Conservation (phyloP, 768 basidiomycete genomes). For the Russula olivacea region DNA sequence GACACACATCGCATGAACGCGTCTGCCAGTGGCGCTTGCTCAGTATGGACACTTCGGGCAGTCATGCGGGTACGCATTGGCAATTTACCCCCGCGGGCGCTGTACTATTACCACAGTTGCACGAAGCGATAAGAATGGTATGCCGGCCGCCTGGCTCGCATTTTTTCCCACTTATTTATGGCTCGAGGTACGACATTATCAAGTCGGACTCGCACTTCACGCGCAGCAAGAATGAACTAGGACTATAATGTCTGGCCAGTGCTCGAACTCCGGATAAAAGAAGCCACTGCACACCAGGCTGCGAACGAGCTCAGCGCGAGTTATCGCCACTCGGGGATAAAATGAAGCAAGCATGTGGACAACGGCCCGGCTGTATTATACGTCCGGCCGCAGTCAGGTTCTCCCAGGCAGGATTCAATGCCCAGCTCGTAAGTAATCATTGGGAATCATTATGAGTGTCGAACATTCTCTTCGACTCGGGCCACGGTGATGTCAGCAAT, state of each 20-base stretch:
- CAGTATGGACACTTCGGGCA: neutral
- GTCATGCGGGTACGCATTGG: conserved; percentile 8
- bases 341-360: neutral
- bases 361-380: neutral
- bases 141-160: neutral
- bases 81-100: conserved; percentile 4
- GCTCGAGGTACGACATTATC: neutral
- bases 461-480: neutral
- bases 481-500: neutral
- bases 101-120: neutral
- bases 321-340: neutral
- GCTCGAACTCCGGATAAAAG: neutral
- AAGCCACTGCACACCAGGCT: neutral
- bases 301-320: neutral
- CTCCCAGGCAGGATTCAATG: neutral
- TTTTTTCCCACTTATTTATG: neutral
- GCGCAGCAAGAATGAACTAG: neutral
- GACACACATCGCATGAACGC: conserved; percentile 11
- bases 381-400: neutral
- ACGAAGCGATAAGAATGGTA: neutral
- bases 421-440: neutral
- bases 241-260: neutral
- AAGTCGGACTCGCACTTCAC: neutral
- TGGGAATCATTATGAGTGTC: neutral
- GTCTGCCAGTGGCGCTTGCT: conserved; percentile 11